Evolutionary conservation across 257 asterid species (phyloP).

Genomic region (Haberlea rhodopensis): DNA sequence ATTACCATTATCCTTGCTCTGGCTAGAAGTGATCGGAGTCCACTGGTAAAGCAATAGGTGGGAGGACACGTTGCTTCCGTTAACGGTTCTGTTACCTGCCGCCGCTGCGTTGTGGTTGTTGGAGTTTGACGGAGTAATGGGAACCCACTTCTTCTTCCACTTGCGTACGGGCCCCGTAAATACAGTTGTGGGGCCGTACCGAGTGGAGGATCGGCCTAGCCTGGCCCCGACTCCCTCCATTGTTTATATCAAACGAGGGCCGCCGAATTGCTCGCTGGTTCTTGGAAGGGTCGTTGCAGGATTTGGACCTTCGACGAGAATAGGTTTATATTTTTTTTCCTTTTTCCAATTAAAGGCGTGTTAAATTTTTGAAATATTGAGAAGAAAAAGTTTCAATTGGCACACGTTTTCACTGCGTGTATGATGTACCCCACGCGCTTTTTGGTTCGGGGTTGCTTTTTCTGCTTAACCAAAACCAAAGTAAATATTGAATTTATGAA

Average conservation of each 20-base stretch:
- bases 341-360: background rate
- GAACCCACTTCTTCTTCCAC: conserved; percentile 79
- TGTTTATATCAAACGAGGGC: conserved; percentile 4
- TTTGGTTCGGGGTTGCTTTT: too few relatives aligned
- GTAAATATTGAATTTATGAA: too few relatives aligned
- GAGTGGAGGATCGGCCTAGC: conserved; percentile 76
- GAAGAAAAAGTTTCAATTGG: too few relatives aligned
- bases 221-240: conserved; percentile 98
- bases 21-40: conserved; percentile 60
- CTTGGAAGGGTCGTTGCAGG: background rate
- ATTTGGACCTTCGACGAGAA: background rate
- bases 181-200: conserved; percentile 88
- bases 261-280: conserved; percentile 18
- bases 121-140: conserved; percentile 39
- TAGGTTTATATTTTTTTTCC: background rate
- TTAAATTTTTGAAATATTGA: too few relatives aligned
- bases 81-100: conserved; percentile 43
- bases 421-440: too few relatives aligned
- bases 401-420: too few relatives aligned
- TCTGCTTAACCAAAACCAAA: too few relatives aligned
- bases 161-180: conserved; percentile 88
- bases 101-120: conserved; percentile 18
- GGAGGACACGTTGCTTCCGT: conserved; percentile 53
- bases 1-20: conserved; percentile 35
- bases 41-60: conserved; percentile 75